phyloP scores from a whole-genome alignment of 306 rosid species.

The Rosa multiflora region DNA sequence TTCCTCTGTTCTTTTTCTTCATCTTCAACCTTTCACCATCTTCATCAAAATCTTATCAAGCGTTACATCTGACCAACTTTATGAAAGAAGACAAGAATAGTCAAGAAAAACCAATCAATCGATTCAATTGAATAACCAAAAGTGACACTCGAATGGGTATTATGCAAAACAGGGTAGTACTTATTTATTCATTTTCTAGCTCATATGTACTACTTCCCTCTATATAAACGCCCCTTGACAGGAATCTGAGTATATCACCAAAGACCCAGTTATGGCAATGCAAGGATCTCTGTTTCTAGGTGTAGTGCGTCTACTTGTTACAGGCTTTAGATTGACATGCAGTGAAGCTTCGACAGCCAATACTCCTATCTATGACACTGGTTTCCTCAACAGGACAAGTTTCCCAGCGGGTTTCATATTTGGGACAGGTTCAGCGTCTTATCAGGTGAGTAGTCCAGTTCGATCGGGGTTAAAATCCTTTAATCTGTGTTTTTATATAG shows the following conservation, averaged over 20 bases:
- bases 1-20: no score
- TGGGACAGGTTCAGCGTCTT: constrained; percentile 46
- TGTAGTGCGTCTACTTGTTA: neutral
- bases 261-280: neutral
- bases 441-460: constrained; percentile 26
- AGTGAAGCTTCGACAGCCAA: neutral
- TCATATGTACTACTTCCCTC: no score
- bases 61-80: constrained; percentile 29
- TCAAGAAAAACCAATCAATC: neutral
- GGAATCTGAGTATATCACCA: neutral
- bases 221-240: no score
- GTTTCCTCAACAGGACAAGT: constrained; percentile 33
- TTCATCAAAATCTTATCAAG: no score
- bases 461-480: neutral
- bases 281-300: neutral
- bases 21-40: no score
- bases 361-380: constrained; percentile 2
- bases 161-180: neutral
- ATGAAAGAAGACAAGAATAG: neutral
- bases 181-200: no score
- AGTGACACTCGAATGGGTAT: neutral
- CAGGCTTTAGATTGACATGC: neutral
- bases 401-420: constrained; percentile 43
- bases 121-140: neutral
- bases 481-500: neutral